Conservation (phyloP, 192 early-diverging fungal genomes). For the Coemansia sp. region DNA sequence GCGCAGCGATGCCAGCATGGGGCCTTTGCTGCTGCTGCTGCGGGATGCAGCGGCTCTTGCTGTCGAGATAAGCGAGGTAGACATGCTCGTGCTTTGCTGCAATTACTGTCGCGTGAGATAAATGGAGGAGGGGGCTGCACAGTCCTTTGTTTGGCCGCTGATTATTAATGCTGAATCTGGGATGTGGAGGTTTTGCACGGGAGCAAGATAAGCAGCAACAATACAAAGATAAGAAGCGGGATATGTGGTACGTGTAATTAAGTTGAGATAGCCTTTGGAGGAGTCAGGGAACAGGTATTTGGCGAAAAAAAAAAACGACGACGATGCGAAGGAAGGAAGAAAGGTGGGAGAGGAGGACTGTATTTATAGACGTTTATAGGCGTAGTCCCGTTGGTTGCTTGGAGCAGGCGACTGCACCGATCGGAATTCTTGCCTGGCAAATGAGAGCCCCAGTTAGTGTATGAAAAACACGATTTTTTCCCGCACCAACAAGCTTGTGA, state of each 20-base stretch:
- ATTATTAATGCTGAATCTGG: background rate
- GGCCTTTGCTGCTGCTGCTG: background rate
- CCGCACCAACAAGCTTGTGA: no score
- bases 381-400: no score
- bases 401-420: no score
- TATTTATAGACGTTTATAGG: no score
- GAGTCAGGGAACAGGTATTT: no score
- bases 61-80: background rate
- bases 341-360: no score
- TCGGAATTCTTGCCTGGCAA: no score
- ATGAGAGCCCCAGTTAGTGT: no score
- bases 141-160: background rate
- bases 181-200: conserved; percentile 29
- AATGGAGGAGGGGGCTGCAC: background rate
- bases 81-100: background rate
- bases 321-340: background rate
- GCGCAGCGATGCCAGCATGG: no score
- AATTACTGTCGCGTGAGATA: conserved; percentile 4
- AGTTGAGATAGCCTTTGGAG: background rate
- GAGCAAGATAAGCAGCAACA: conserved; percentile 7
- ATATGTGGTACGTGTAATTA: background rate
- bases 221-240: no score
- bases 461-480: no score
- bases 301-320: background rate
- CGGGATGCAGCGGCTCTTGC: background rate